Evolutionary conservation across 2,329 filamentous ascomycete species (phyloP).

Genomic region (Alternaria arborescens): DNA sequence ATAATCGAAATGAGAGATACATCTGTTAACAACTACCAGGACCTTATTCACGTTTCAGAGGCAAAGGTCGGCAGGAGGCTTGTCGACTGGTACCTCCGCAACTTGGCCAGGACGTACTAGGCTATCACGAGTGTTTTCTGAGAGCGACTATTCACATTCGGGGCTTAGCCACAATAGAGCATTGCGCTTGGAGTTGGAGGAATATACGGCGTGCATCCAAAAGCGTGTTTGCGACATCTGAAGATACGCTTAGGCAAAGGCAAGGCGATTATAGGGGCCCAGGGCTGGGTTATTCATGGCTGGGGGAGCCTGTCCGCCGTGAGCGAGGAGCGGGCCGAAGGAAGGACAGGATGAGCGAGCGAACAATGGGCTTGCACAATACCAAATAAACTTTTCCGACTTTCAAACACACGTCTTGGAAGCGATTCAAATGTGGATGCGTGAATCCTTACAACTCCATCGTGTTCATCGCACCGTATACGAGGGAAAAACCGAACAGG

Average conservation of each 20-base stretch:
- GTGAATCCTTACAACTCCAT: constrained; percentile 7
- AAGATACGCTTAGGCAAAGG: constrained; percentile 19
- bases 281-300: constrained; percentile 17
- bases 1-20: not conserved
- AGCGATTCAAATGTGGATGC: not conserved
- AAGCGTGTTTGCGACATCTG: constrained; percentile 39
- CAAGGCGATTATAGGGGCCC: constrained; percentile 22
- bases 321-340: constrained; percentile 22
- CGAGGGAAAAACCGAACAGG: too few relatives aligned
- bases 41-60: constrained; percentile 98
- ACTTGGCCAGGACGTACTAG: constrained; percentile 93
- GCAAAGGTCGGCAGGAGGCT: constrained; percentile 97
- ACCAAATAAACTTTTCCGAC: constrained; percentile 28
- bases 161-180: constrained; percentile 36
- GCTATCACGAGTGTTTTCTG: constrained; percentile 13
- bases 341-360: constrained; percentile 19
- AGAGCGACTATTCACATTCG: constrained; percentile 16
- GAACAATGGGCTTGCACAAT: constrained; percentile 18
- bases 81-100: constrained; percentile 98
- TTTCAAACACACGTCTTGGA: not conserved
- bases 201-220: constrained; percentile 39
- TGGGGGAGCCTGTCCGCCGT: constrained; percentile 16
- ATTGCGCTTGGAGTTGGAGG: constrained; percentile 49
- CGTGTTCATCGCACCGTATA: not conserved
- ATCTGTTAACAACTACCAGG: constrained; percentile 60